phyloP scores from a whole-genome alignment of 2,329 filamentous ascomycete species.

The Apiospora sp. region DNA sequence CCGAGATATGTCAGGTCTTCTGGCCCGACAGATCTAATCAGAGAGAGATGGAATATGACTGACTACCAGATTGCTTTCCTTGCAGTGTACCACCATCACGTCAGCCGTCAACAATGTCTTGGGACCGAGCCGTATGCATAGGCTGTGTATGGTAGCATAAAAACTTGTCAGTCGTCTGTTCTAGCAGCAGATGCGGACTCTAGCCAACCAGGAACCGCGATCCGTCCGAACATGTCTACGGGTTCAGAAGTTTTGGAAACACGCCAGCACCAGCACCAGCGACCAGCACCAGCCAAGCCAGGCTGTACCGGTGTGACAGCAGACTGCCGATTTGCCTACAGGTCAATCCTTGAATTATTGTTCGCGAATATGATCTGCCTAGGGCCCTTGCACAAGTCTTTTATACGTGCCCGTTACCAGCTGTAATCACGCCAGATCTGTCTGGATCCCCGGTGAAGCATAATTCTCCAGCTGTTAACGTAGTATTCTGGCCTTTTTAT shows the following conservation, averaged over 20 bases:
- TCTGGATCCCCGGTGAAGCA: no score
- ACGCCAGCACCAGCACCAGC: constrained; percentile 7
- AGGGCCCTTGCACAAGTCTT: no score
- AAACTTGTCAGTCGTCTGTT: constrained; percentile 24
- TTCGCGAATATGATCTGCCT: no score
- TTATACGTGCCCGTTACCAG: no score
- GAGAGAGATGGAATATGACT: constrained; percentile 2
- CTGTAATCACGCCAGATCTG: no score
- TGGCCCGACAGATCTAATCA: constrained; percentile 9
- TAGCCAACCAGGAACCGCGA: constrained; percentile 25
- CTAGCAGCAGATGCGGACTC: constrained; percentile 25
- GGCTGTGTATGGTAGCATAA: constrained; percentile 25
- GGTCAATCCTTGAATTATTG: no score
- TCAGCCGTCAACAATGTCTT: constrained; percentile 25
- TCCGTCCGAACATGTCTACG: constrained; percentile 28
- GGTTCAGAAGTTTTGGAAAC: constrained; percentile 29
- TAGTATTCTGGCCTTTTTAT: no score
- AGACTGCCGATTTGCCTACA: background rate
- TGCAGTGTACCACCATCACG: constrained; percentile 21
- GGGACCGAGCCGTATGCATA: constrained; percentile 15
- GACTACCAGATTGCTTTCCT: background rate
- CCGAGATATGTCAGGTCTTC: constrained; percentile 25
- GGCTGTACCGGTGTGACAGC: background rate
- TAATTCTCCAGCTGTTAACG: no score
- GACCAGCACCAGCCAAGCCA: background rate